Conservation (phyloP, 1,284 basidiomycete species). For the Golubevia sp. region DNA sequence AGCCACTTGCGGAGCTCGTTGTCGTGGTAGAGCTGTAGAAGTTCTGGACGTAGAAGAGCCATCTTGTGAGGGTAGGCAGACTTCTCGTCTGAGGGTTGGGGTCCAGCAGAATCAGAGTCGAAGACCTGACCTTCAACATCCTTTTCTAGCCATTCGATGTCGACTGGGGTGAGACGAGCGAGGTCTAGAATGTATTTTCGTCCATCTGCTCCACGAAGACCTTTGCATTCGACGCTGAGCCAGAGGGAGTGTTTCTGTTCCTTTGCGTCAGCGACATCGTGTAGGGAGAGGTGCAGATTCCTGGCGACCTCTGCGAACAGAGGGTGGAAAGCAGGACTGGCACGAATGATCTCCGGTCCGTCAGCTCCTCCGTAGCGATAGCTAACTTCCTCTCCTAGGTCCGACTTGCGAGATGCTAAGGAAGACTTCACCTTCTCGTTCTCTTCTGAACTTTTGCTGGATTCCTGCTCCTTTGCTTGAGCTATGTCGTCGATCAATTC, state of each 20-base stretch:
- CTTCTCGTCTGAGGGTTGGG: constrained; percentile 17
- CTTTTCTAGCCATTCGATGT: constrained; percentile 68
- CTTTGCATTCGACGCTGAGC: constrained; percentile 68
- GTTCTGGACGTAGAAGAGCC: constrained; percentile 68
- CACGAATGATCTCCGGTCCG: constrained; percentile 62
- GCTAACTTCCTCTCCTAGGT: too few relatives aligned
- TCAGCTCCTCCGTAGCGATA: constrained; percentile 66
- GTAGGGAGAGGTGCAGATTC: constrained; percentile 65
- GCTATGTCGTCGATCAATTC: constrained; percentile 28
- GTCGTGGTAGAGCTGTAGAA: constrained; percentile 67
- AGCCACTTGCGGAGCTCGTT: constrained; percentile 67
- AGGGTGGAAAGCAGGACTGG: constrained; percentile 65
- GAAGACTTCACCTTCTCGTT: background rate
- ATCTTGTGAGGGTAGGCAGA: constrained; percentile 66
- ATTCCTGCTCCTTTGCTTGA: constrained; percentile 33
- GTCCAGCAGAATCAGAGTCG: constrained; percentile 27
- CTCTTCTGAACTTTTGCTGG: constrained; percentile 6
- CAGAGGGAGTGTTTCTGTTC: constrained; percentile 65
- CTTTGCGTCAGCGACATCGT: constrained; percentile 64
- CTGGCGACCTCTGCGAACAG: constrained; percentile 66
- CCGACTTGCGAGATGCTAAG: constrained; percentile 50
- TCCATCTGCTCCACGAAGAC: constrained; percentile 67
- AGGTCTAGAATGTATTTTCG: constrained; percentile 68
- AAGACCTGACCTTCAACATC: constrained; percentile 62
- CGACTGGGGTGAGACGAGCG: constrained; percentile 66